Conservation (phyloP, 108 stramenopile genomes). For the Schizochytrium sp. region DNA sequence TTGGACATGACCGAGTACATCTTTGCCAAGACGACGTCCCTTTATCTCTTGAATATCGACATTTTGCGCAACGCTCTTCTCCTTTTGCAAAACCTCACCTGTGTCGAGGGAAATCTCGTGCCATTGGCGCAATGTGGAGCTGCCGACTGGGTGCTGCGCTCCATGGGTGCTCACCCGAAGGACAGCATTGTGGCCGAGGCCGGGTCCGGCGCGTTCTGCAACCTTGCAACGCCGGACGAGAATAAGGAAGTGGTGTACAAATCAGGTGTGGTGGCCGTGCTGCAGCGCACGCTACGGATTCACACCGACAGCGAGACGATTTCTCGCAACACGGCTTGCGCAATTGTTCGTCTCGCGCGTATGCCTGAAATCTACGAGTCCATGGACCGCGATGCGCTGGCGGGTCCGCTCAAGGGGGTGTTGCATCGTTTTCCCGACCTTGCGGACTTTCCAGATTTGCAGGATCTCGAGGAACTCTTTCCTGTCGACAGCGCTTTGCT, state of each 20-base stretch:
- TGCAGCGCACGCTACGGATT: neutral
- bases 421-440: neutral
- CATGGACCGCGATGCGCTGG: neutral
- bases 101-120: neutral
- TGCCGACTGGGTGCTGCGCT: neutral
- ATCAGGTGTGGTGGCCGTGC: neutral
- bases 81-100: slow-evolving; percentile 5
- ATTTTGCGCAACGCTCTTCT: neutral
- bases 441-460: neutral
- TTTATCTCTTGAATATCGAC: neutral
- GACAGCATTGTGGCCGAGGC: neutral
- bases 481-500: neutral
- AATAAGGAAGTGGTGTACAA: neutral
- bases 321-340: neutral
- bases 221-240: slow-evolving; percentile 10
- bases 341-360: neutral
- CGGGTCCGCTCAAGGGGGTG: neutral
- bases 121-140: neutral
- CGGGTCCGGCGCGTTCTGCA: neutral
- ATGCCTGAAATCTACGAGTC: neutral
- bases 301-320: neutral
- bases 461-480: neutral
- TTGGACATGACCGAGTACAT: neutral
- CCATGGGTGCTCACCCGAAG: neutral
- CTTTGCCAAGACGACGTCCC: neutral